Base-by-base conservation (phyloP, 2,329 filamentous ascomycete genomes). In the Emergomyces africanus region DNA sequence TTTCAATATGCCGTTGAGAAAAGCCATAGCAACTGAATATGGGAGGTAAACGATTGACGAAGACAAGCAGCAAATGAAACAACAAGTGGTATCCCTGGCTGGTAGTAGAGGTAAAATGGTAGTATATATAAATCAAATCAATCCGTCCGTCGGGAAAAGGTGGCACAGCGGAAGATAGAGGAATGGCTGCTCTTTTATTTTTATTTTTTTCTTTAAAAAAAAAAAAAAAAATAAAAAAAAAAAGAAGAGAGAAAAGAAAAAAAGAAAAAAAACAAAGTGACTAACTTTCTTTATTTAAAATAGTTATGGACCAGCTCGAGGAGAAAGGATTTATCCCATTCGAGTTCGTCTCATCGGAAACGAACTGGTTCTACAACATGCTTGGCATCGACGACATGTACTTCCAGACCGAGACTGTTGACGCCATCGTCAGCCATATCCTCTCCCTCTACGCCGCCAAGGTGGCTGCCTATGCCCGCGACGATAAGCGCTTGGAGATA, bases 321-420 rank as follows among this genome's bases (percentile, higher is more conserved):
- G 82, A 86, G 64, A 88, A 86, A 69, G 88, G 86, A 61, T 96
- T 95, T 82, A 89, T 99, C 62, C 94, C 94, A 1, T 81, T 83
- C 60, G 80, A 87, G 57, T 88, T 95, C 65, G 82, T 96, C 63
- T 88, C 95, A 63, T 81, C 85, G 30, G 91, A 99, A 76, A 89
- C 91, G 57, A 81, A 84, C 61, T 99, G 94, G 92, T 99, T 99
- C 79, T 99, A 99, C 79, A 89, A 94, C 72, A 88, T 95, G 74
- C 84, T 99, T 28, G 94, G 94, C 66, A 99, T 99, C 68, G 94
- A 99, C 70, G 94, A 96, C 79, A 92, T 95, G 76, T 97, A 96
- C 80, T 97, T 97, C 78, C 85, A 91, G 71, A 90, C 92, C 65
- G 91, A 96, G 78, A 83, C 82, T 4, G 87, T 88, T 20, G 85